Evolutionary conservation across 768 basidiomycete genomes (phyloP), one percentile per base, ranked within the genome.

Genomic region (Galerina marginata): DNA sequence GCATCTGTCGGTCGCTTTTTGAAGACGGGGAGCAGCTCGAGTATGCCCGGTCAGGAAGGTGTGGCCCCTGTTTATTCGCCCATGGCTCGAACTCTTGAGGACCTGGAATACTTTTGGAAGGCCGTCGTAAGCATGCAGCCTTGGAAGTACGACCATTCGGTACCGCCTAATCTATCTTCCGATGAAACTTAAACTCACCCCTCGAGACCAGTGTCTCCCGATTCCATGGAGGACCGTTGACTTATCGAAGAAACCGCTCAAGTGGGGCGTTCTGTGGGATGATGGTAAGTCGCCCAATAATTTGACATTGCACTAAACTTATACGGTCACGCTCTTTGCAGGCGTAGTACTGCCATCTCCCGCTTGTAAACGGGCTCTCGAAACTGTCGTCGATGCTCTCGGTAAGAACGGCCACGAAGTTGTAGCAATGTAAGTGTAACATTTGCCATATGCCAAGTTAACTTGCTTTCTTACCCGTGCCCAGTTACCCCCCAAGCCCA

Each of bases 31-130:
- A 80, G 74, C 54, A 67, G 63, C 36, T 75, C 80, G 45, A 75
- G 77, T 59, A 77, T 83, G 53, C 80, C 81, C 26, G 88, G 87
- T 6, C 83, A 87, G 62, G 88, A 89, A 63, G 86, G 86, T 11
- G 72, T 89, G 36, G 75, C 80, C 0, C 70, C 81, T 0, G 77
- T 84, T 15, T 81, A 81, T 63, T 84, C 83, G 38, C 87, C 88
- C 0, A 87, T 89, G 84, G 81, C 87, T 2, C 75, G 81, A 54
- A 86, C 82, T 0, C 71, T 88, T 46, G 82, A 81, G 45, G 87
- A 89, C 69, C 73, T 90, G 26, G 84, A 85, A 65, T 82, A 83
- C 16, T 83, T 89, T 67, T 90, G 86, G 86, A 80, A 80, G 55
- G 82, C 83, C 3, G 71, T 90, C 2, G 76, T 88, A 55, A 74